Percentiles rank a stretch among this genome's conserved stretches.
phyloP scores from a whole-genome alignment of 495 filamentous ascomycete species.

The Penicillium soppii region DNA sequence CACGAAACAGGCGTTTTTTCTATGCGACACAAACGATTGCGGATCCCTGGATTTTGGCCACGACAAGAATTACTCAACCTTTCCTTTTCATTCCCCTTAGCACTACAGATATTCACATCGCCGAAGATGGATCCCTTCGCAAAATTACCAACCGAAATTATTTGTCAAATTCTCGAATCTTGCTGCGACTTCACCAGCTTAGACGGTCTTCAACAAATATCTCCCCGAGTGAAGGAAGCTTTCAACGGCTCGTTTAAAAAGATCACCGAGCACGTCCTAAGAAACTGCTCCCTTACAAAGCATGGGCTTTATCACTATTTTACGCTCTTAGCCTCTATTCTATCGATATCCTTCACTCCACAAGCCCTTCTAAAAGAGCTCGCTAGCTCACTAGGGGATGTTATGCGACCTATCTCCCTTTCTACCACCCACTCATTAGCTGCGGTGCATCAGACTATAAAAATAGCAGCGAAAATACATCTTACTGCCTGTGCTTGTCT shows the following conservation, averaged over 20 bases:
- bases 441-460: not conserved
- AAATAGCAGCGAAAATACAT: not conserved
- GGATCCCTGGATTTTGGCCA: not conserved
- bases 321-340: not conserved
- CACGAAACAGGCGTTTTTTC: too few relatives aligned
- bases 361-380: not conserved
- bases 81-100: constrained; percentile 40
- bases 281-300: not conserved
- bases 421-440: not conserved
- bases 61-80: not conserved
- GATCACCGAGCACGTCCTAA: not conserved
- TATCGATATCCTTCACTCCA: not conserved
- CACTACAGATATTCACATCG: constrained; percentile 39
- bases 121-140: constrained; percentile 22
- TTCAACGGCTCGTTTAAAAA: constrained; percentile 2
- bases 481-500: not conserved
- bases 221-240: constrained; percentile 1
- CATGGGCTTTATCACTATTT: not conserved
- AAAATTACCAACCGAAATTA: not conserved
- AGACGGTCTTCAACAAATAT: constrained; percentile 5
- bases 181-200: constrained; percentile 5
- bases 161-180: constrained; percentile 1
- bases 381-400: not conserved
- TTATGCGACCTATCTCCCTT: not conserved
- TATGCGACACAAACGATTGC: too few relatives aligned